Conservation (phyloP, 2,329 filamentous ascomycete genomes). For the Lojkania enalia region DNA sequence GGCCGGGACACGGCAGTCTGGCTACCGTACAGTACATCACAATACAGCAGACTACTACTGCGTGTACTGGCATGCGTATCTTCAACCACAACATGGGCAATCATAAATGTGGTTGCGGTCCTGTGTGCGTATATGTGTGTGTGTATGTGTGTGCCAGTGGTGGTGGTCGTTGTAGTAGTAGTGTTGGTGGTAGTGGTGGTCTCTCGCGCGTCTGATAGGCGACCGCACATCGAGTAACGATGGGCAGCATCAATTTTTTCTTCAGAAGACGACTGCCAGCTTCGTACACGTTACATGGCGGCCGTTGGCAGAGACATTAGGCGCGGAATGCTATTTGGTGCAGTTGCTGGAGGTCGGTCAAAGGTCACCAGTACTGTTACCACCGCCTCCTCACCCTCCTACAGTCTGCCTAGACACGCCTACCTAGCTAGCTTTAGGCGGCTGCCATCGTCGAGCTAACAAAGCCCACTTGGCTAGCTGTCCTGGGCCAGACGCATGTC, state of each 20-base stretch:
- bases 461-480: conserved; percentile 8
- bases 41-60: not conserved
- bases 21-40: too few species aligned
- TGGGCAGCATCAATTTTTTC: conserved; percentile 21
- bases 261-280: conserved; percentile 2
- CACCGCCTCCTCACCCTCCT: too few species aligned
- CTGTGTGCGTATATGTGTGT: too few species aligned
- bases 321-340: not conserved
- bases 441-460: conserved; percentile 24
- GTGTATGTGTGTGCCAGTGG: too few species aligned
- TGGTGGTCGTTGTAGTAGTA: too few species aligned
- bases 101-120: too few species aligned
- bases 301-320: conserved; percentile 1
- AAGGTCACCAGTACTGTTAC: too few species aligned
- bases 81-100: too few species aligned
- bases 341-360: not conserved
- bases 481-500: conserved; percentile 34
- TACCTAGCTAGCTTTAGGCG: conserved; percentile 1
- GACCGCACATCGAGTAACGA: conserved; percentile 19
- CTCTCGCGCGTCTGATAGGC: conserved; percentile 22
- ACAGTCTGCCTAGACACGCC: too few species aligned
- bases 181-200: too few species aligned
- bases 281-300: not conserved
- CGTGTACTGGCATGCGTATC: too few species aligned
- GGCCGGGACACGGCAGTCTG: too few species aligned